These are phyloP conservation scores for Starmerella sp. DNA, from an alignment of 805 yeast species.

Conservation along the genomic window DNA sequence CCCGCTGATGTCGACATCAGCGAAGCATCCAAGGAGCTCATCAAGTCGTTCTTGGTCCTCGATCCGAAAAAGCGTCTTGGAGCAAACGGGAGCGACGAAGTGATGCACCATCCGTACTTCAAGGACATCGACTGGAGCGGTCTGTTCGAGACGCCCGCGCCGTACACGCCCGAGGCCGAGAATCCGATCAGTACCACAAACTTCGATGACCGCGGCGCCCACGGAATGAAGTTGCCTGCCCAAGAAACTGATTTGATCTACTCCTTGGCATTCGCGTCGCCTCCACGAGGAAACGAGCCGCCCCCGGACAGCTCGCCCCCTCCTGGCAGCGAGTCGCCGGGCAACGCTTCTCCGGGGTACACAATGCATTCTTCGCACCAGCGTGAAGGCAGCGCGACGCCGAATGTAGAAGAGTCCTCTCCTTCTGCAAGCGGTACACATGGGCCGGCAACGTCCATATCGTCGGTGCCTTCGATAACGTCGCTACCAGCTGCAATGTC, in stretches of 20 bases:
- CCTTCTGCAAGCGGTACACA: background rate
- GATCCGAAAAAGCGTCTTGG: conserved; percentile 68
- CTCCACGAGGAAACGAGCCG: background rate
- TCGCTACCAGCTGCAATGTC: background rate
- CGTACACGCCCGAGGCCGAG: conserved; percentile 69
- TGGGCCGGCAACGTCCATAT: background rate
- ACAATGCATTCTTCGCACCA: too few relatives aligned
- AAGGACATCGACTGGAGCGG: conserved; percentile 58
- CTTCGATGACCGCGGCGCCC: conserved; percentile 85
- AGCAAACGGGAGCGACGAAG: conserved; percentile 60
- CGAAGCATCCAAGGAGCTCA: conserved; percentile 63
- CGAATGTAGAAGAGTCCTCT: background rate
- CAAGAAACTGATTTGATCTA: conserved; percentile 15
- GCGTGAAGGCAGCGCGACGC: too few relatives aligned
- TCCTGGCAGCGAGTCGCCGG: background rate
- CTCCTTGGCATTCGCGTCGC: background rate
- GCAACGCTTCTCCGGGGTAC: too few relatives aligned
- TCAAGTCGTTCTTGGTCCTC: conserved; percentile 46
- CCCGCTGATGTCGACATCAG: conserved; percentile 36
- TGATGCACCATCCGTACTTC: conserved; percentile 70
- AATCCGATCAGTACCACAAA: conserved; percentile 85
- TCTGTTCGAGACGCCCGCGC: conserved; percentile 57
- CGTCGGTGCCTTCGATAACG: background rate
- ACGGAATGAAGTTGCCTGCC: conserved; percentile 19
- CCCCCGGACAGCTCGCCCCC: background rate